Base-by-base conservation (phyloP, 2,329 filamentous ascomycete species). In the Sporothrix phasma region DNA sequence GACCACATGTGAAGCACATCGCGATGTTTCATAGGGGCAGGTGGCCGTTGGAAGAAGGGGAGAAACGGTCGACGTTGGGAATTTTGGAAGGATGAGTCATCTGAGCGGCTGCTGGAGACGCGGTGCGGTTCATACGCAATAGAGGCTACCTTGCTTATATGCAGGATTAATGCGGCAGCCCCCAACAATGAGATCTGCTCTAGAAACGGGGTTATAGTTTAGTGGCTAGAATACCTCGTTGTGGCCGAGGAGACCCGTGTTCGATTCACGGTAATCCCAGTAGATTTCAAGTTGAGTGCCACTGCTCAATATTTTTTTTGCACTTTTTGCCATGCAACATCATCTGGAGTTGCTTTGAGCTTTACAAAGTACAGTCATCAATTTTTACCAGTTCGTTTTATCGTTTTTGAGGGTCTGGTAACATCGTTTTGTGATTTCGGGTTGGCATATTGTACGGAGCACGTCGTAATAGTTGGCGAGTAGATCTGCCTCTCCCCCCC, bases 221-320 rank as follows among this genome's bases (percentile, higher is more conserved):
- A 67, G 66, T 67, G 66, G 66, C 61, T 63, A 67, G 66, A 66
- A 67, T 66, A 67, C 61, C 51, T 67, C 66, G 66, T 67, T 67
- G 66, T 67, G 66, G 66, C 66, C 66, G 66, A 67, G 51, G 65
- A 68, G 65, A 68, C 66, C 65, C 67, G 65, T 67, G 66, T 68
- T 68, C 67, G 66, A 68, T 68, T 67, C 67, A 68, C 65, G 67
- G 66, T 67, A 63, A 64, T 67, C 66, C 64, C 63, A 66, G 56
- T 62, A 63, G 66, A 63, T 22, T 37, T 46, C 29, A 46, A 54
- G 22, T 49, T 19, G 24, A 7, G 6, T 61, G 61, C 61, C 66
- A 65, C 64, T 49, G 49, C 15, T 34, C 10, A 39, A 22, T 56
- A 29, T 47, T 58, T 51, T 53, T 59, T 58, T 58, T 37, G 17